phyloP scores from a whole-genome alignment of 371 early-diverging fungal species.

The Umbelopsis sp. region DNA sequence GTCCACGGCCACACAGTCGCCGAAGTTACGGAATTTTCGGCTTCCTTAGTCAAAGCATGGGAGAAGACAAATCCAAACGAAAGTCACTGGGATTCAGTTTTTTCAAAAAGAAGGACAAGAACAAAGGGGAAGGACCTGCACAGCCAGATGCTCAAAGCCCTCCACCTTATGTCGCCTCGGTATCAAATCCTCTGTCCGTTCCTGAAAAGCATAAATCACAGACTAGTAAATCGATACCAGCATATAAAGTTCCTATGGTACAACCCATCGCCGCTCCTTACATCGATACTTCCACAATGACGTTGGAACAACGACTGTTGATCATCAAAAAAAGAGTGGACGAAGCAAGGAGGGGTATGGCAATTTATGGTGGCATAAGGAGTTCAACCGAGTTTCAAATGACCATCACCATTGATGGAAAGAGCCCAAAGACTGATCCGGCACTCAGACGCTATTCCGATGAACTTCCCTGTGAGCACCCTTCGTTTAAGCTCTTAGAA shows the following conservation, averaged over 20 bases:
- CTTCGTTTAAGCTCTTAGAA: background rate
- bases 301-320: background rate
- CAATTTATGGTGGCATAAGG: background rate
- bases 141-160: background rate
- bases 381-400: background rate
- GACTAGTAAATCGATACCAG: background rate
- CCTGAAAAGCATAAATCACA: background rate
- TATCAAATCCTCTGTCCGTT: background rate
- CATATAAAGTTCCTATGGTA: no score
- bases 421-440: background rate
- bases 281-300: background rate
- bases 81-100: background rate
- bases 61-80: conserved; percentile 5
- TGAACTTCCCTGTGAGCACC: background rate
- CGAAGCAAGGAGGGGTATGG: background rate
- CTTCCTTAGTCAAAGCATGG: no score
- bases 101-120: background rate
- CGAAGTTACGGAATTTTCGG: no score
- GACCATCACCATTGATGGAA: background rate
- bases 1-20: no score
- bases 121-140: background rate
- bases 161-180: background rate
- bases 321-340: background rate
- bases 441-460: background rate
- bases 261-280: no score